phyloP scores from a whole-genome alignment of 257 asterid genomes.

The Fraxinus anomala region DNA sequence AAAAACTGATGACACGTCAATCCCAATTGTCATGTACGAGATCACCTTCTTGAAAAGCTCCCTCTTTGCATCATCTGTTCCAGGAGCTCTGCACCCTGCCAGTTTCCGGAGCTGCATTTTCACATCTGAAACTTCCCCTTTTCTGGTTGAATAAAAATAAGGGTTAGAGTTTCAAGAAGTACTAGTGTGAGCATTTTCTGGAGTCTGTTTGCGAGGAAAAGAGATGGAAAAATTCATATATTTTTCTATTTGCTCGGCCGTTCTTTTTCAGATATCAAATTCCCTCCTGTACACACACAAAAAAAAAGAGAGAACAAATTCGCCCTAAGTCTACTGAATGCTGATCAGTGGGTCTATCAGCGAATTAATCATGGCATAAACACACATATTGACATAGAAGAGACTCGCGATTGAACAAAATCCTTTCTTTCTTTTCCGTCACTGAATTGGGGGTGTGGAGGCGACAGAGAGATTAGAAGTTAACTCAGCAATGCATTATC shows the following conservation, averaged over 20 bases:
- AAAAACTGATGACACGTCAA: conserved; percentile 90
- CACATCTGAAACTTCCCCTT: conserved; percentile 94
- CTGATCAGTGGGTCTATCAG: conserved; percentile 1
- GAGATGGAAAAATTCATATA: background rate
- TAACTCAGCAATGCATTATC: background rate
- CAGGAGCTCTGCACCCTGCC: conserved; percentile 96
- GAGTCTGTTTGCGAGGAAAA: background rate
- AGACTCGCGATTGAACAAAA: background rate
- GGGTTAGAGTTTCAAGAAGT: conserved; percentile 27
- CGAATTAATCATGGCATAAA: background rate
- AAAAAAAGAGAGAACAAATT: background rate
- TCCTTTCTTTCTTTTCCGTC: background rate
- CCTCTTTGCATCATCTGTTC: conserved; percentile 88
- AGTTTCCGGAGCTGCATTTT: conserved; percentile 92
- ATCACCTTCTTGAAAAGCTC: conserved; percentile 95
- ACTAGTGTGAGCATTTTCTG: conserved; percentile 8
- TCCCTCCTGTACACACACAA: conserved; percentile 5
- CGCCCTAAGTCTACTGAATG: background rate
- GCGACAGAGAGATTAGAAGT: background rate
- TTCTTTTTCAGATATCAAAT: background rate
- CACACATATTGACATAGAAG: background rate
- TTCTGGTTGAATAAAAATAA: conserved; percentile 50
- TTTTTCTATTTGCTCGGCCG: conserved; percentile 7
- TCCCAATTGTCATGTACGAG: conserved; percentile 95
- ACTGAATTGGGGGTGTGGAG: background rate